Conservation (phyloP, 2,329 filamentous ascomycete species). For the Hymenotorrendiella dingleyae region DNA sequence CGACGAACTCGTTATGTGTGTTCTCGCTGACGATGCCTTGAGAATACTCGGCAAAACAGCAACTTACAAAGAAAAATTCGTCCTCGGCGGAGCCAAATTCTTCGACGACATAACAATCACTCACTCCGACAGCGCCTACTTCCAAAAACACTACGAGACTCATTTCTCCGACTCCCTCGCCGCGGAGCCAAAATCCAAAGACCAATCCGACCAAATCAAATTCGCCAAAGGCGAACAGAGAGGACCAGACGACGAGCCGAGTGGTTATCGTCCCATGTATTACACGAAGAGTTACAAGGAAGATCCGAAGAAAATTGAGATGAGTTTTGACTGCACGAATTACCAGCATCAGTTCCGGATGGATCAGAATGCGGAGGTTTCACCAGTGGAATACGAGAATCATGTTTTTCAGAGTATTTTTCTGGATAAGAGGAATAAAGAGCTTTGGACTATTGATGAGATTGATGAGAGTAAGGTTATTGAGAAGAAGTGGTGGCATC, state of each 20-base stretch:
- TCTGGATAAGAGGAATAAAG: constrained; percentile 49
- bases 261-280: constrained; percentile 58
- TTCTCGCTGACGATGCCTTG: constrained; percentile 58
- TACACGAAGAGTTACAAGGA: constrained; percentile 54
- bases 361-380: constrained; percentile 22
- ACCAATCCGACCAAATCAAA: constrained; percentile 35
- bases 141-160: constrained; percentile 63
- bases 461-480: constrained; percentile 57
- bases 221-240: constrained; percentile 41
- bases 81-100: constrained; percentile 66
- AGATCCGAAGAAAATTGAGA: constrained; percentile 54
- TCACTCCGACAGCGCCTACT: constrained; percentile 59
- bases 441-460: constrained; percentile 54
- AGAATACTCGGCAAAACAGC: constrained; percentile 52
- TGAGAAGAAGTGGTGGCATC: constrained; percentile 61
- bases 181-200: constrained; percentile 39
- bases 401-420: constrained; percentile 69
- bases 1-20: constrained; percentile 62
- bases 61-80: constrained; percentile 54
- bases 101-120: constrained; percentile 67
- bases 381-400: constrained; percentile 35
- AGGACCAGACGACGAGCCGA: constrained; percentile 45
- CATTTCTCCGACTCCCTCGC: constrained; percentile 47
- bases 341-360: constrained; percentile 66
- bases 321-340: constrained; percentile 71